These are phyloP conservation scores for Lactarius deliciosus DNA, from an alignment of 768 basidiomycete genomes.

Conservation along the genomic window DNA sequence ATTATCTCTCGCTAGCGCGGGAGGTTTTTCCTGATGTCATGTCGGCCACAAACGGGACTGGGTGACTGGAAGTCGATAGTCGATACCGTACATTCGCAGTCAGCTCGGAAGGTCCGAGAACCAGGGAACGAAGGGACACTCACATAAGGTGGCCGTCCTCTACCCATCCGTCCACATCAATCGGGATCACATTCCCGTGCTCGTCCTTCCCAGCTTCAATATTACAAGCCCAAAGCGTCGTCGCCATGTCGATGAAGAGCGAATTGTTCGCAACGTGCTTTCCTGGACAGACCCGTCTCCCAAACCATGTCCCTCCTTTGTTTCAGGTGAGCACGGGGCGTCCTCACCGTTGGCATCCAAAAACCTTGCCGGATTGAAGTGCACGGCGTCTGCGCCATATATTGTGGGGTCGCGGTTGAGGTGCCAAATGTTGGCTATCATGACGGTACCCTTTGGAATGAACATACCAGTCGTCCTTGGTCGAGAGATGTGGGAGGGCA, in stretches of 20 bases:
- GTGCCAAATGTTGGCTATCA: conserved; percentile 35
- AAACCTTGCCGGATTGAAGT: conserved; percentile 31
- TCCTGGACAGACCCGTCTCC: conserved; percentile 25
- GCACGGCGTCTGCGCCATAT: conserved; percentile 31
- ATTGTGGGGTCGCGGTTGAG: conserved; percentile 33
- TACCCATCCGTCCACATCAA: conserved; percentile 8
- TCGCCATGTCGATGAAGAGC: conserved; percentile 36
- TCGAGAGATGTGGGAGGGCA: conserved; percentile 27
- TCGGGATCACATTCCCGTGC: conserved; percentile 4
- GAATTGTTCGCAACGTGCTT: conserved; percentile 30
- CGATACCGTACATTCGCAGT: no score
- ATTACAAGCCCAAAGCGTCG: conserved; percentile 32
- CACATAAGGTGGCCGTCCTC: background rate
- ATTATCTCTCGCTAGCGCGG: no score
- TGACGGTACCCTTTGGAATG: conserved; percentile 39
- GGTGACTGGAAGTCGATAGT: no score
- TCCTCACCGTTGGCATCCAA: conserved; percentile 32
- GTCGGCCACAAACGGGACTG: no score
- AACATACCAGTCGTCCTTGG: conserved; percentile 34
- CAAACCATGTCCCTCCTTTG: conserved; percentile 31
- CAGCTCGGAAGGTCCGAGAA: no score
- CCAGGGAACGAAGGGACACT: background rate
- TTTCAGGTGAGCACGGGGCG: conserved; percentile 23
- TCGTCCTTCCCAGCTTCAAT: conserved; percentile 11
- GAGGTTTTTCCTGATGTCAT: no score